Base-by-base conservation (phyloP, 148 eudicot species). In the Cornus controversa region DNA sequence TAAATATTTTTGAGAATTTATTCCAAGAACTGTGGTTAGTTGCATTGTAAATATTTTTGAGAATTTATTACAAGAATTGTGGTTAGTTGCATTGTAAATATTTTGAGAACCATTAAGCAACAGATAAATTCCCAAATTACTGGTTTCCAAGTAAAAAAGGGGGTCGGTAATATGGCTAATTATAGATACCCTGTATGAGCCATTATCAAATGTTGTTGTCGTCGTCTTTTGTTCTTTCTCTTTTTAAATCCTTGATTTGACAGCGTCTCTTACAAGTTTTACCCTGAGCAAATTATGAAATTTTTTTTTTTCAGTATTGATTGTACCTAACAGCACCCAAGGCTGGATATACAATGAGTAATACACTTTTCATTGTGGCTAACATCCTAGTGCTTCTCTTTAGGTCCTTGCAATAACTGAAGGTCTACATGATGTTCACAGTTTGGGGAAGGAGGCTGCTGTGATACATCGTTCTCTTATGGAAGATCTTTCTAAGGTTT, bases 371-470 rank as follows among this genome's bases (percentile, higher is more conserved):
- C 3, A 14, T 31, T 78, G 71, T 24, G 54, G 72, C 71, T 78
- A 8, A 72, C 42, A 23, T 31, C 24, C 34, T 64, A 14, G 47
- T 31, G 66, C 40, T 68, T 63, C 66, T 31, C 53, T 83, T 45
- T 84, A 96, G 99, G 97, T 96, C 73, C 80, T 93, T 88, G 91
- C 97, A 69, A 90, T 93, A 85, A 90, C 93, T 47, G 94, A 90
- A 80, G 97, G 89, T 78, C 88, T 96, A 67, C 95, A 87, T 80
- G 98, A 96, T 78, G 91, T 96, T 82, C 93, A 93, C 84, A 92
- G 87, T 81, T 83, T 93, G 93, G 98, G 97, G 76, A 96, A 93
- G 83, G 99, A 96, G 79, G 99, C 99, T 82, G 88, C 91, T 73
- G 87, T 89, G 14, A 88, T 92, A 85, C 99, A 96, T 86, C 67